phyloP scores from a whole-genome alignment of 1,284 basidiomycete species.

The Ustanciosporium gigantosporum region DNA sequence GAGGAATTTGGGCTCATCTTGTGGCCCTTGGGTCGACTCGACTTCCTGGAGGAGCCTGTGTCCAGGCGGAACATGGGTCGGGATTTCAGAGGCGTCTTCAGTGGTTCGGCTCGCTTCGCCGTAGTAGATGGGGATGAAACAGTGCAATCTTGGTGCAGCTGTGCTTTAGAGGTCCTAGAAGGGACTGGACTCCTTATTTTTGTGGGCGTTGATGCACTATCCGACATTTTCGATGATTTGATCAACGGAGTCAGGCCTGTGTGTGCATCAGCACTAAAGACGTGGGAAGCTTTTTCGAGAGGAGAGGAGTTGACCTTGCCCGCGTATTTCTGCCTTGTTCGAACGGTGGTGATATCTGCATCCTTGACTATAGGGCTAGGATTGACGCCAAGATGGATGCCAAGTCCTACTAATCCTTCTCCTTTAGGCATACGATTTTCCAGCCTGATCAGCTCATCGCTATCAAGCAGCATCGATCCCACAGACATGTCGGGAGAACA shows the following conservation, averaged over 20 bases:
- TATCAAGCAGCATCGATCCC: constrained; percentile 3
- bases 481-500: background rate
- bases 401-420: constrained; percentile 18
- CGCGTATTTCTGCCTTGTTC: background rate
- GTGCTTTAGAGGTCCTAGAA: background rate
- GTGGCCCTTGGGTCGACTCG: constrained; percentile 25
- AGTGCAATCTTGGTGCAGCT: background rate
- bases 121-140: constrained; percentile 3
- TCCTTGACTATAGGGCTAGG: background rate
- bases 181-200: background rate
- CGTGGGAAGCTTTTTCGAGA: background rate
- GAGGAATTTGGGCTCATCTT: constrained; percentile 26
- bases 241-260: constrained; percentile 36
- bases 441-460: constrained; percentile 9
- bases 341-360: background rate
- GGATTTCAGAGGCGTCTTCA: constrained; percentile 30
- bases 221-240: constrained; percentile 16
- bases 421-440: constrained; percentile 8
- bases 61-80: constrained; percentile 38
- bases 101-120: constrained; percentile 8
- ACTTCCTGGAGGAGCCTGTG: constrained; percentile 24
- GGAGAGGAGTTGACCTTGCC: background rate
- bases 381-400: constrained; percentile 12
- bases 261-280: background rate
- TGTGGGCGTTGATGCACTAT: constrained; percentile 14